A percentile compares a stretch with the other conserved stretches of the same genome.
phyloP scores from a whole-genome alignment of 768 basidiomycete species.

The Psilocybe tampanensis region DNA sequence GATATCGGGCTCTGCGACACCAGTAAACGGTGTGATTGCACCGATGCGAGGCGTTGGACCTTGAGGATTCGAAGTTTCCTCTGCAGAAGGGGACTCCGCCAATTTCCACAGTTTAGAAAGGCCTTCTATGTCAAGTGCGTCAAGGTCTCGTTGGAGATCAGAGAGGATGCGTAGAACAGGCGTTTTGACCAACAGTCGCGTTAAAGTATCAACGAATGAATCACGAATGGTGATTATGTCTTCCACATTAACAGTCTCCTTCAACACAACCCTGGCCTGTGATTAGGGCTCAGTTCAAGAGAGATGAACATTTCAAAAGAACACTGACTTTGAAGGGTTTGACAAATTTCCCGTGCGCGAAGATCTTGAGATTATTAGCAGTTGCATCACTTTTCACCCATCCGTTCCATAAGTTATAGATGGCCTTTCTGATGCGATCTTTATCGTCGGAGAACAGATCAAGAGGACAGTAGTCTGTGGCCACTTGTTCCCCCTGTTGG shows the following conservation, averaged over 20 bases:
- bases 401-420: slow-evolving; percentile 69
- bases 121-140: slow-evolving; percentile 85
- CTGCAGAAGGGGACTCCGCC: slow-evolving; percentile 27
- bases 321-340: slow-evolving; percentile 55
- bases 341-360: slow-evolving; percentile 64
- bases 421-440: slow-evolving; percentile 60
- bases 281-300: slow-evolving; percentile 4
- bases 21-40: slow-evolving; percentile 30
- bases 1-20: slow-evolving; percentile 53
- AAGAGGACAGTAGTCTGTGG: slow-evolving; percentile 77
- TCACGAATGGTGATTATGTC: slow-evolving; percentile 40
- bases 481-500: slow-evolving; percentile 36
- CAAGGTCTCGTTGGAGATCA: slow-evolving; percentile 73
- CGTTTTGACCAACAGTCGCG: slow-evolving; percentile 49
- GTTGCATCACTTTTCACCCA: slow-evolving; percentile 70
- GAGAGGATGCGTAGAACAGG: slow-evolving; percentile 57
- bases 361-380: slow-evolving; percentile 84
- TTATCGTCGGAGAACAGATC: slow-evolving; percentile 83
- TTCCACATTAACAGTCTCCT: slow-evolving; percentile 14
- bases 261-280: slow-evolving; percentile 32
- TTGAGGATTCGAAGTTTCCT: slow-evolving; percentile 13
- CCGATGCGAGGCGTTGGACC: slow-evolving; percentile 35
- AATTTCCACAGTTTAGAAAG: slow-evolving; percentile 50
- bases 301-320: not conserved
- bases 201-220: slow-evolving; percentile 51